These are phyloP conservation scores for Trichoderma reesei DNA, from an alignment of 495 filamentous ascomycete species.

Conservation along the genomic window DNA sequence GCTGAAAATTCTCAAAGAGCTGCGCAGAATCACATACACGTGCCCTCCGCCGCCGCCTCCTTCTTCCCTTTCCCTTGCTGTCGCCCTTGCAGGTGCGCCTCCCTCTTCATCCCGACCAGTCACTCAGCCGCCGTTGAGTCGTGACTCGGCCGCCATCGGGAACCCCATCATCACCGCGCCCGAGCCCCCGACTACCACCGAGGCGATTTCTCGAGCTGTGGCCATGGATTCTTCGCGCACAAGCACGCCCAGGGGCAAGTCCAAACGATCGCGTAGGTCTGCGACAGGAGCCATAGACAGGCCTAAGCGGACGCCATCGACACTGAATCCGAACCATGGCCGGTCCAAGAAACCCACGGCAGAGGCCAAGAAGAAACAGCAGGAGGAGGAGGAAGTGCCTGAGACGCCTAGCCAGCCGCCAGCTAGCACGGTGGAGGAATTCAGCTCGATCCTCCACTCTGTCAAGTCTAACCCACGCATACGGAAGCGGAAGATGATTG, in stretches of 20 bases:
- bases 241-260: background rate
- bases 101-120: background rate
- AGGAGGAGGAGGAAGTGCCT: background rate
- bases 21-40: slow-evolving; percentile 19
- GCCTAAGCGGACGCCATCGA: background rate
- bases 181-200: background rate
- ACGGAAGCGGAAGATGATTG: slow-evolving; percentile 33
- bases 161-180: background rate
- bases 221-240: background rate
- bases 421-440: slow-evolving; percentile 3
- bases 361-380: slow-evolving; percentile 11
- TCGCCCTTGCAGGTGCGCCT: background rate
- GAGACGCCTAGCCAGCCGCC: background rate
- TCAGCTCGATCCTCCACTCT: slow-evolving; percentile 26
- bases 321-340: background rate
- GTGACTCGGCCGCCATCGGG: background rate
- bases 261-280: slow-evolving; percentile 8
- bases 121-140: slow-evolving; percentile 6
- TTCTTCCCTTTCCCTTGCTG: background rate
- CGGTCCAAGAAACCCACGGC: slow-evolving; percentile 15
- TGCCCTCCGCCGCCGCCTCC: background rate
- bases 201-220: background rate
- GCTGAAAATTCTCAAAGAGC: slow-evolving; percentile 20
- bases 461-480: slow-evolving; percentile 30
- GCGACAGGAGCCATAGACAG: background rate